Conservation (phyloP, 805 yeast species). For the Wickerhamiella lipophila region DNA sequence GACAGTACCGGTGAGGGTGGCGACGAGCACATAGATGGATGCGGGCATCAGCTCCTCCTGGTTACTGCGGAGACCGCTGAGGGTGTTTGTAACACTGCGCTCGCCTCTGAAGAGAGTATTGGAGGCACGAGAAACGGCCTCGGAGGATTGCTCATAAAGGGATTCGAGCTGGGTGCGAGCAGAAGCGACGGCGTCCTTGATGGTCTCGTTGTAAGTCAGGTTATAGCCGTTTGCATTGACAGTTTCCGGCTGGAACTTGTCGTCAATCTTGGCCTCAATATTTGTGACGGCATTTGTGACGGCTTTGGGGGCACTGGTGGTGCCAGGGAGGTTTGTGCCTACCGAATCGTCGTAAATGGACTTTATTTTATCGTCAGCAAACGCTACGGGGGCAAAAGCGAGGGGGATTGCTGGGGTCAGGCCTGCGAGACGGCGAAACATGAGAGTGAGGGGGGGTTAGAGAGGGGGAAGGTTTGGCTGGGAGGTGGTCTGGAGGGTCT, state of each 20-base stretch:
- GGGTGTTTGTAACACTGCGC: conserved; percentile 47
- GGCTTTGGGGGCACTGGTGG: conserved; percentile 17
- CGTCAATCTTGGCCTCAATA: conserved; percentile 14
- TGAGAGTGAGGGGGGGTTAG: conserved; percentile 5
- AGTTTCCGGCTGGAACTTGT: conserved; percentile 15
- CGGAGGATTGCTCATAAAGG: conserved; percentile 18
- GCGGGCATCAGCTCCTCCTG: conserved; percentile 64
- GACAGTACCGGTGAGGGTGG: conserved; percentile 60
- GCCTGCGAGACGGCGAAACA: conserved; percentile 5
- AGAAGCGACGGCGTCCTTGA: conserved; percentile 38
- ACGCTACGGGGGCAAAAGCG: conserved; percentile 6
- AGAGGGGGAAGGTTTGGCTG: no score
- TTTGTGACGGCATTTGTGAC: conserved; percentile 15
- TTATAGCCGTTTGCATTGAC: conserved; percentile 43
- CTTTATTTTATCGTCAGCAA: conserved; percentile 14
- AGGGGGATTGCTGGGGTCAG: not conserved
- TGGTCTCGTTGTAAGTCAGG: conserved; percentile 37
- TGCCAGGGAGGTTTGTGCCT: conserved; percentile 22
- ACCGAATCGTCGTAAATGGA: conserved; percentile 25
- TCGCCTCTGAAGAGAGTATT: conserved; percentile 37
- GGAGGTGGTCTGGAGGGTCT: no score
- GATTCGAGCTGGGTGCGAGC: conserved; percentile 35
- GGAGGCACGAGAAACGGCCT: conserved; percentile 28
- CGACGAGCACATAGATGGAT: conserved; percentile 52
- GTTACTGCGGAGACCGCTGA: conserved; percentile 49